Percentiles rank a stretch among this genome's conserved stretches.
phyloP scores from a whole-genome alignment of 306 rosid species.

The Phaseolus lunatus region DNA sequence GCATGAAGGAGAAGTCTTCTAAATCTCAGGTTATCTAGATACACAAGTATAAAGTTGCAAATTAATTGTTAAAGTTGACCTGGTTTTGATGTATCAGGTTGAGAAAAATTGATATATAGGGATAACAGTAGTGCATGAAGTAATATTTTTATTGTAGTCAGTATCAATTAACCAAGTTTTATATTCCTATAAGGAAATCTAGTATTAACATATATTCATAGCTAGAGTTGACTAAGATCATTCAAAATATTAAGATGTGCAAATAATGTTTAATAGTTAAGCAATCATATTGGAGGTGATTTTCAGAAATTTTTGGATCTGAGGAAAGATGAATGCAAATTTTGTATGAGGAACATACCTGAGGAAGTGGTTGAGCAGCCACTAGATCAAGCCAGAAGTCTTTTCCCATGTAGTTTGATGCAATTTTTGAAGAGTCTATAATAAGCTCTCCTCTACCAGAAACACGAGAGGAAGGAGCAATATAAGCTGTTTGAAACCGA shows the following conservation, averaged over 20 bases:
- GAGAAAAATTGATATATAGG: neutral
- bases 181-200: neutral
- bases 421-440: slow-evolving; percentile 61
- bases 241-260: slow-evolving; percentile 1
- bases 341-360: slow-evolving; percentile 48
- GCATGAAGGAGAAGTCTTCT: neutral
- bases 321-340: neutral
- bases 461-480: slow-evolving; percentile 71
- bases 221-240: neutral
- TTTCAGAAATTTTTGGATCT: neutral
- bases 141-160: neutral
- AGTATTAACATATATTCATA: neutral
- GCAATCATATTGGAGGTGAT: neutral
- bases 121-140: neutral
- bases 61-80: neutral
- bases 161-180: neutral
- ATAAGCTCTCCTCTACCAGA: slow-evolving; percentile 75
- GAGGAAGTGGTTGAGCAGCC: slow-evolving; percentile 72
- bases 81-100: neutral
- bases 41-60: neutral
- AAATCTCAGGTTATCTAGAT: neutral
- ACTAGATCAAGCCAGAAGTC: slow-evolving; percentile 66
- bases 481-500: slow-evolving; percentile 63
- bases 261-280: neutral
- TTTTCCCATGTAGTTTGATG: slow-evolving; percentile 56